phyloP scores from a whole-genome alignment of 768 basidiomycete genomes.

The Heimioporus sp. region DNA sequence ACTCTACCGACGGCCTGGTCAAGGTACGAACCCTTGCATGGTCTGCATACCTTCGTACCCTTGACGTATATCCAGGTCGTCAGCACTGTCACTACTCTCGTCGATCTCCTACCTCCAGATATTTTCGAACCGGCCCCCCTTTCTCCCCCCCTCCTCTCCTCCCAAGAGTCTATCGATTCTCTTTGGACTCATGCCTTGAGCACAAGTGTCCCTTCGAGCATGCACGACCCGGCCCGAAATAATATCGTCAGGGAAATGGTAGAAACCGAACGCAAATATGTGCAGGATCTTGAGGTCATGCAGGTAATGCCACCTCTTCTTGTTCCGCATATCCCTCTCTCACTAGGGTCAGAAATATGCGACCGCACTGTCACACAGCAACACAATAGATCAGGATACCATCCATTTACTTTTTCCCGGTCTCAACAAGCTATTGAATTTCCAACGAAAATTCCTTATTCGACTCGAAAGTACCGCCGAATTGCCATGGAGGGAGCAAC shows the following conservation, averaged over 20 bases:
- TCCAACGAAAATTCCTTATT: constrained; percentile 92
- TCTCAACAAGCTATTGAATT: constrained; percentile 92
- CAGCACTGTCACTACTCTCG: constrained; percentile 82
- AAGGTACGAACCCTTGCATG: constrained; percentile 57
- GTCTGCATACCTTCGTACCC: not conserved
- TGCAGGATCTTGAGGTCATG: constrained; percentile 94
- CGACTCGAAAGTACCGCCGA: constrained; percentile 85
- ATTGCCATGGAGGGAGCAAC: constrained; percentile 77
- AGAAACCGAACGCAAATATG: constrained; percentile 94
- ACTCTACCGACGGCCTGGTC: constrained; percentile 91
- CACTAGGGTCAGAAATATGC: constrained; percentile 73
- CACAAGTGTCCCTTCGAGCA: constrained; percentile 44
- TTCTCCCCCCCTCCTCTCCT: constrained; percentile 53
- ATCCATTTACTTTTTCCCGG: constrained; percentile 95
- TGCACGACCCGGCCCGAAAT: constrained; percentile 65
- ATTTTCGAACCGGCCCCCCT: constrained; percentile 63
- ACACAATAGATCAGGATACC: constrained; percentile 90
- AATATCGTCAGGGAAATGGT: constrained; percentile 87
- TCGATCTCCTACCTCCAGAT: constrained; percentile 68
- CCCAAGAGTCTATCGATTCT: constrained; percentile 62
- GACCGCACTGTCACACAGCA: constrained; percentile 73
- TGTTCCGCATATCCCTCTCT: constrained; percentile 8
- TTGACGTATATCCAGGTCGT: constrained; percentile 58
- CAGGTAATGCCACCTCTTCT: constrained; percentile 56
- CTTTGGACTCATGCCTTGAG: constrained; percentile 43